Evolutionary conservation across 2,329 filamentous ascomycete genomes (phyloP).

Genomic region (Verticillium isaacii): DNA sequence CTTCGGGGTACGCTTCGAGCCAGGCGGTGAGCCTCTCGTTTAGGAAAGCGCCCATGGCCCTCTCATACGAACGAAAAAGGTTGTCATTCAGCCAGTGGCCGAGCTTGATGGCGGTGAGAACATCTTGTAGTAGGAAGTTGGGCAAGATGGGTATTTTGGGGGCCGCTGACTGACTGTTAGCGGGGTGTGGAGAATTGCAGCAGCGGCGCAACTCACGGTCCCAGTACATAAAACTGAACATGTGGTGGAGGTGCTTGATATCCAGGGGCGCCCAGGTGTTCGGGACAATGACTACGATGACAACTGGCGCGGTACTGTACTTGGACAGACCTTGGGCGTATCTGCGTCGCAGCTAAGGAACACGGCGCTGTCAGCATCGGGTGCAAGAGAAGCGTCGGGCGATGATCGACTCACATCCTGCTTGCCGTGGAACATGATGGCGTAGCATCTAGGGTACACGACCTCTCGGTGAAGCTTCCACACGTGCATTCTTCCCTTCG

Average conservation of each 20-base stretch:
- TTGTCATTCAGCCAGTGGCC: neutral
- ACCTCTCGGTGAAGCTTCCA: neutral
- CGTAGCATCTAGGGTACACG: neutral
- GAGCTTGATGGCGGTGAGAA: neutral
- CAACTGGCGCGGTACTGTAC: neutral
- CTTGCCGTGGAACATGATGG: neutral
- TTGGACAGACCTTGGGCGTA: neutral
- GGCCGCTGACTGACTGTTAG: neutral
- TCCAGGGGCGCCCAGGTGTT: neutral
- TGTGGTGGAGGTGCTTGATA: neutral
- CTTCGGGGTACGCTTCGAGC: neutral
- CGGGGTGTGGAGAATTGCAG: neutral
- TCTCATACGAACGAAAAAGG: neutral
- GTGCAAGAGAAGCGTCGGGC: neutral
- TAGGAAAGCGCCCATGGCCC: neutral
- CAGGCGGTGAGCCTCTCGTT: neutral
- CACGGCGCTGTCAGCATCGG: neutral
- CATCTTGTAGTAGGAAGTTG: neutral
- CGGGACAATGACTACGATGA: neutral
- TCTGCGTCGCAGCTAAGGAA: neutral
- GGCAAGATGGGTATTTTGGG: neutral
- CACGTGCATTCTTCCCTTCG: neutral
- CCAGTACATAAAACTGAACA: neutral
- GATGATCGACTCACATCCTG: neutral
- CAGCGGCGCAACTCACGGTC: neutral